A percentile compares a stretch with the other conserved stretches of the same genome.
Conservation (phyloP, 257 asterid species). For the Rhazya stricta region DNA sequence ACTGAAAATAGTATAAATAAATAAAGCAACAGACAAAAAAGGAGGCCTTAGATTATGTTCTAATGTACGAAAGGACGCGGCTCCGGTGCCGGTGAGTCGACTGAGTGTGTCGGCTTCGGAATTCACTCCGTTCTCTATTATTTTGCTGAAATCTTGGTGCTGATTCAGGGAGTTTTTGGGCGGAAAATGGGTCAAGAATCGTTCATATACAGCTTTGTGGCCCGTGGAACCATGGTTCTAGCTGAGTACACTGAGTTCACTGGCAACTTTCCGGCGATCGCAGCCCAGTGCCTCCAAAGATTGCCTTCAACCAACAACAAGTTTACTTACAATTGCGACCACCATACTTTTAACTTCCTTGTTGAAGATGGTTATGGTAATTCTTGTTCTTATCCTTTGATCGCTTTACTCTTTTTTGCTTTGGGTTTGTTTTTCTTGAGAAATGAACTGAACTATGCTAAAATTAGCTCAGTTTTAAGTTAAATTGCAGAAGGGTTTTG, state of each 20-base stretch:
- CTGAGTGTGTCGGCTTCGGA: not conserved
- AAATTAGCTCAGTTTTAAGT: slow-evolving; percentile 14
- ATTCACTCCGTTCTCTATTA: not conserved
- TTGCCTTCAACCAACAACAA: slow-evolving; percentile 64
- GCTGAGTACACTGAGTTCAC: slow-evolving; percentile 87
- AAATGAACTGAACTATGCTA: not conserved
- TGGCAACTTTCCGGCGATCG: slow-evolving; percentile 83
- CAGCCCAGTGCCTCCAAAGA: slow-evolving; percentile 73
- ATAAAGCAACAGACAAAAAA: not conserved
- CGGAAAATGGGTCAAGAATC: slow-evolving; percentile 68
- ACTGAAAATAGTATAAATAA: not conserved
- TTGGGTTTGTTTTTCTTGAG: not conserved
- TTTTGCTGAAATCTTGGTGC: not conserved
- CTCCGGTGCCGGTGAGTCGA: not conserved
- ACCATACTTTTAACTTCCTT: slow-evolving; percentile 66
- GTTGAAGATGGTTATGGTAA: slow-evolving; percentile 79
- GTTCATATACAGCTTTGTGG: slow-evolving; percentile 82
- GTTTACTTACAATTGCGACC: slow-evolving; percentile 73
- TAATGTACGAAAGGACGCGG: not conserved
- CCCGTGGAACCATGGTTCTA: slow-evolving; percentile 71
- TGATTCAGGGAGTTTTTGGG: slow-evolving; percentile 23
- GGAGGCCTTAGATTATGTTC: not conserved
- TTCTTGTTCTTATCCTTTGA: slow-evolving; percentile 10
- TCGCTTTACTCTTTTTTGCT: slow-evolving; percentile 7
- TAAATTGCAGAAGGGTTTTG: slow-evolving; percentile 23